Evolutionary conservation across 257 asterid species (phyloP).

Genomic region (Paulownia fortunei): DNA sequence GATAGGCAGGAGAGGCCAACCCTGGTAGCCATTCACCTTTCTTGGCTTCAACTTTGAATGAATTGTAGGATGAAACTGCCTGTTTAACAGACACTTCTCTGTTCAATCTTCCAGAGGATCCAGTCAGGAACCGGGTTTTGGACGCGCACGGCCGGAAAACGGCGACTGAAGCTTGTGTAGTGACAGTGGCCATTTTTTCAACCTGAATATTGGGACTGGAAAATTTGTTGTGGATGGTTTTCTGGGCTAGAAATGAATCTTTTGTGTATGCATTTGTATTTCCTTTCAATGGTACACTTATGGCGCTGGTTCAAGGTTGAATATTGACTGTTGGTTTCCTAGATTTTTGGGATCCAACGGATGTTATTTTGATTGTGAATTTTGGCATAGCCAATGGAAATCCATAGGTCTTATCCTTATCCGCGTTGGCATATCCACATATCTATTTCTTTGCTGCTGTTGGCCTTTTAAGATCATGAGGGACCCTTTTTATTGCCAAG

Average conservation of each 20-base stretch:
- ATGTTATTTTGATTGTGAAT: constrained; percentile 46
- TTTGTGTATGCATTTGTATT: constrained; percentile 49
- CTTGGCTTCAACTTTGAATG: constrained; percentile 87
- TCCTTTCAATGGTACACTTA: constrained; percentile 37
- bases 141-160: constrained; percentile 70
- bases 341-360: constrained; percentile 61
- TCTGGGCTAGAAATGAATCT: constrained; percentile 25
- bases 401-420: constrained; percentile 67
- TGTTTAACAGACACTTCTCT: constrained; percentile 52
- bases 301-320: constrained; percentile 56
- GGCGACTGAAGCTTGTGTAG: constrained; percentile 75
- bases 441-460: constrained; percentile 59
- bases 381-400: constrained; percentile 61
- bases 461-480: constrained; percentile 50
- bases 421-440: constrained; percentile 58
- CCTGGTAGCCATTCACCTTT: constrained; percentile 99
- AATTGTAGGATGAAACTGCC: constrained; percentile 37
- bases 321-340: constrained; percentile 38
- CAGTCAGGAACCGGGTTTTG: constrained; percentile 65
- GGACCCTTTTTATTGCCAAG: constrained; percentile 38
- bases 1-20: constrained; percentile 81
- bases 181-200: constrained; percentile 68
- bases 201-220: not conserved
- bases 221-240: constrained; percentile 12
- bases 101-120: constrained; percentile 69